Evolutionary conservation across 352 stramenopile species (phyloP).

Genomic region (Aphanomyces euteiches): DNA sequence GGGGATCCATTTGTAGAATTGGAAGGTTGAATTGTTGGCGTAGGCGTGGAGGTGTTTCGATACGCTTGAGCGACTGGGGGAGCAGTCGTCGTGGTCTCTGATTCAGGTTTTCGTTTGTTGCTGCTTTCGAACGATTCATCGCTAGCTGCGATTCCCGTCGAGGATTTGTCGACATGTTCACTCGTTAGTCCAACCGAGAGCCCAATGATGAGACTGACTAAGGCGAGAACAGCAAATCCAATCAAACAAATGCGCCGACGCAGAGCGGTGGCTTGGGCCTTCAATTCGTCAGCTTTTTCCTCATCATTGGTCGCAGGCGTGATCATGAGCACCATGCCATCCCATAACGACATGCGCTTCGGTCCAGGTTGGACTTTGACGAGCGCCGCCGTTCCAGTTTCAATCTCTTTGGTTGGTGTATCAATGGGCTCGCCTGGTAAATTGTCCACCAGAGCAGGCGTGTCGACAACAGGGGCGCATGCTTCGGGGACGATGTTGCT

Average conservation of each 20-base stretch:
- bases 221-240: not conserved
- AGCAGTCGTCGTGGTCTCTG: no score
- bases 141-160: not conserved
- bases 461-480: not conserved
- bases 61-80: no score
- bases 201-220: constrained; percentile 6
- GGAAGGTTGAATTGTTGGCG: no score
- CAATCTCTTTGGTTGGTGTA: not conserved
- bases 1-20: no score
- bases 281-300: not conserved
- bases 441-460: not conserved
- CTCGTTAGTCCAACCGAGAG: constrained; percentile 20
- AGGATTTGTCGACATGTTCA: not conserved
- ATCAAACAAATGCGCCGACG: constrained; percentile 14
- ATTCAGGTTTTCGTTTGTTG: no score
- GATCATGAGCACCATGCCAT: constrained; percentile 21
- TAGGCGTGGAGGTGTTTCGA: no score
- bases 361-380: constrained; percentile 1
- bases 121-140: not conserved
- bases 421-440: not conserved
- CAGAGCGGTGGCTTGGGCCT: not conserved
- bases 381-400: constrained; percentile 7
- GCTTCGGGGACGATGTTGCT: not conserved
- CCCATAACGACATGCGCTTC: constrained; percentile 23
- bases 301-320: constrained; percentile 16